Evolutionary conservation across 2,329 filamentous ascomycete genomes (phyloP).

Genomic region (Laburnicola sp.): DNA sequence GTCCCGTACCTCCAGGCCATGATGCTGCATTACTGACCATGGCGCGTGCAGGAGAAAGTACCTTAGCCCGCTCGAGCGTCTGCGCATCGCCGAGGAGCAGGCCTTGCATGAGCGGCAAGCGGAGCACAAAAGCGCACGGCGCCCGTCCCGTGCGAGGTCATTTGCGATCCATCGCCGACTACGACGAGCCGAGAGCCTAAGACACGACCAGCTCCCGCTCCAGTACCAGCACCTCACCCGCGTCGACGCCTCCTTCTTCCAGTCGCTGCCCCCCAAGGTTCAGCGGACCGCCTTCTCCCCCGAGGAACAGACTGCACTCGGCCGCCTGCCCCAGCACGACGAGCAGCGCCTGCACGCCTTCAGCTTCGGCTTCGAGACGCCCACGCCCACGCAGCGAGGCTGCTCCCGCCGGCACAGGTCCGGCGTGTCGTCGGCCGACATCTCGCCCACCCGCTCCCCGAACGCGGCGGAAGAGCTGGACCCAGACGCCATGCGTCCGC

Average conservation of each 20-base stretch:
- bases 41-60: constrained; percentile 59
- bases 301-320: constrained; percentile 69
- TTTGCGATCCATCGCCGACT: constrained; percentile 28
- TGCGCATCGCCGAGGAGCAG: constrained; percentile 63
- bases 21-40: constrained; percentile 29
- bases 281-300: constrained; percentile 69
- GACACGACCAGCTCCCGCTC: constrained; percentile 35
- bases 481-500: constrained; percentile 27
- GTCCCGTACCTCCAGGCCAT: constrained; percentile 28
- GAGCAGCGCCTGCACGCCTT: constrained; percentile 40
- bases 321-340: constrained; percentile 35
- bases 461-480: constrained; percentile 19
- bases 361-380: constrained; percentile 31
- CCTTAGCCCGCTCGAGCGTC: constrained; percentile 72
- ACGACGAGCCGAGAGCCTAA: constrained; percentile 41
- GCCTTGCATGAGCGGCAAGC: constrained; percentile 29
- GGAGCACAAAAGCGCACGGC: constrained; percentile 35
- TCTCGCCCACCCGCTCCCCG: constrained; percentile 22
- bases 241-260: constrained; percentile 68
- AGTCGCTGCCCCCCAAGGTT: constrained; percentile 72
- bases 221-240: constrained; percentile 54
- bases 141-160: constrained; percentile 30
- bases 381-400: constrained; percentile 15
- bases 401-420: constrained; percentile 24
- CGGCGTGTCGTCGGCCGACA: constrained; percentile 18